Evolutionary conservation across 202 grass and related monocot species (phyloP).

Genomic region (Schoenoplectus triqueter): DNA sequence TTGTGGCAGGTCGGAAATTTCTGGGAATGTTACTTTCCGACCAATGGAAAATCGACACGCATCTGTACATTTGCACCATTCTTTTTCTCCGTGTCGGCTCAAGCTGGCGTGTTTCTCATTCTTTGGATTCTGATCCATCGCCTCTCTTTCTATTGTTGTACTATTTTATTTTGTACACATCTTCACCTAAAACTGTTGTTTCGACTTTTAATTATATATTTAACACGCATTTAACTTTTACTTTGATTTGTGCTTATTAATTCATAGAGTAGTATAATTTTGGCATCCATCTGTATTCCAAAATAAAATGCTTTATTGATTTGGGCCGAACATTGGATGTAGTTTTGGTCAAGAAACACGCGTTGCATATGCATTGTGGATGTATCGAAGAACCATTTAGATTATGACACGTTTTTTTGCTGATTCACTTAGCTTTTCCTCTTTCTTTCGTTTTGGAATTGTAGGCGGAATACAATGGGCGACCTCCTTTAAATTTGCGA

Average conservation of each 20-base stretch:
- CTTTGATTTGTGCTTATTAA: background rate
- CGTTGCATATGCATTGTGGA: constrained; percentile 18
- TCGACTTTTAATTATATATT: background rate
- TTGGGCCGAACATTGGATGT: background rate
- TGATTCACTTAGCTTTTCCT: background rate
- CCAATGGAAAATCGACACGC: constrained; percentile 30
- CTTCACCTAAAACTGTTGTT: background rate
- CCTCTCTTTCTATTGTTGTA: constrained; percentile 1
- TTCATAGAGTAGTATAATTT: background rate
- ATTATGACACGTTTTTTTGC: background rate
- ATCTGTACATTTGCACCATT: background rate
- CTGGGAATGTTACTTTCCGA: background rate
- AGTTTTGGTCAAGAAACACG: constrained; percentile 18
- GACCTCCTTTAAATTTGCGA: constrained; percentile 19
- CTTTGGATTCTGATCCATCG: constrained; percentile 4
- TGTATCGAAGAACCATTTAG: background rate
- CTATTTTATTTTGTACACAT: background rate
- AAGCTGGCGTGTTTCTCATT: constrained; percentile 21
- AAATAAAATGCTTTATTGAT: background rate
- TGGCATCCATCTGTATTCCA: background rate
- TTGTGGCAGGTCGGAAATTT: constrained; percentile 9
- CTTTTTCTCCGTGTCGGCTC: constrained; percentile 12
- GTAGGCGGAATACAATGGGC: constrained; percentile 32
- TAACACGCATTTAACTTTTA: background rate
- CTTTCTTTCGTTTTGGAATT: constrained; percentile 19